phyloP scores from a whole-genome alignment of 176 grass and related monocot species.

The Rhynchospora tenuis region DNA sequence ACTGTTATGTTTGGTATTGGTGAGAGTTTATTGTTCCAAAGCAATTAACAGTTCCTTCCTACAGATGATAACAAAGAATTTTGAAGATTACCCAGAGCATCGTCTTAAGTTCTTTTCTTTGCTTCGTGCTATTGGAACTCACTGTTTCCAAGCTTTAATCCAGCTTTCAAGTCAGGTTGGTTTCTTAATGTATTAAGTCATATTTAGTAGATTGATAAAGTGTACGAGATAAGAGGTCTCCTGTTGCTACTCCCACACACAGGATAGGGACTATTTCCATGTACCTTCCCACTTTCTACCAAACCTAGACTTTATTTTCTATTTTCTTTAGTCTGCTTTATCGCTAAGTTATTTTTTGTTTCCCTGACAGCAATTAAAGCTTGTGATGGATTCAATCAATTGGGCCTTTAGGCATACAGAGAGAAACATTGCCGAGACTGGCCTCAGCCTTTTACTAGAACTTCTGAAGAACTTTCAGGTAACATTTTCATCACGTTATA shows the following conservation, averaged over 20 bases:
- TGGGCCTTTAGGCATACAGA: conserved; percentile 99
- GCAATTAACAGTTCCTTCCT: conserved; percentile 11
- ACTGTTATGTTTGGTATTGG: neutral
- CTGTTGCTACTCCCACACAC: neutral
- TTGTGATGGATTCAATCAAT: conserved; percentile 95
- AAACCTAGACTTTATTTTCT: neutral
- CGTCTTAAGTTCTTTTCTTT: conserved; percentile 96
- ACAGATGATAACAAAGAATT: conserved; percentile 99
- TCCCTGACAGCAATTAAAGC: conserved; percentile 92
- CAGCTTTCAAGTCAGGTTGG: conserved; percentile 88
- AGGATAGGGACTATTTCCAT: neutral
- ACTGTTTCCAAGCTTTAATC: conserved; percentile 98
- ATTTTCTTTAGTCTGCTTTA: neutral
- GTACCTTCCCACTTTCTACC: neutral
- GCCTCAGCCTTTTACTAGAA: conserved; percentile 87
- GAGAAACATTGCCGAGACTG: conserved; percentile 98
- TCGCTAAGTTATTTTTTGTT: conserved; percentile 8
- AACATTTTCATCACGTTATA: neutral
- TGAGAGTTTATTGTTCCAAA: neutral
- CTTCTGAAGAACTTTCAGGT: conserved; percentile 97
- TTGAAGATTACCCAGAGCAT: conserved; percentile 98
- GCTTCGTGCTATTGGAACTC: conserved; percentile 89
- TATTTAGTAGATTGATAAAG: neutral
- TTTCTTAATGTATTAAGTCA: neutral
- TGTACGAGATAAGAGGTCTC: neutral